Percentiles rank a stretch among this genome's conserved stretches.
Evolutionary conservation across 2,329 filamentous ascomycete genomes (phyloP).

Genomic region (Epicoccum sorghinum): DNA sequence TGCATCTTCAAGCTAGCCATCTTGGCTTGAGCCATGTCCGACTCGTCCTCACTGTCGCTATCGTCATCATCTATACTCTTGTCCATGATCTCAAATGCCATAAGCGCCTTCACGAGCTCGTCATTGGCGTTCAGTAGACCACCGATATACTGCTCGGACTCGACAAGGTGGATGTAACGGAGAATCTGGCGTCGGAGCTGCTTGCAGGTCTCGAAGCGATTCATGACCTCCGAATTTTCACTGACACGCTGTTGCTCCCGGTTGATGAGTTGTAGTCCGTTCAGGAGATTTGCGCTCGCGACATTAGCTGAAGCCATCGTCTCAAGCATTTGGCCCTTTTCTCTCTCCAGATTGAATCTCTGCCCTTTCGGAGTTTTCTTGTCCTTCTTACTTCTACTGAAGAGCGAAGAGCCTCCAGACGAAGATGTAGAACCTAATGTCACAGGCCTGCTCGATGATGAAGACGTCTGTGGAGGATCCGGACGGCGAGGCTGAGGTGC

Average conservation of each 20-base stretch:
- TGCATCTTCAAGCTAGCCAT: constrained; percentile 54
- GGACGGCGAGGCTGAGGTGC: constrained; percentile 36
- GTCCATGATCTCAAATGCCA: constrained; percentile 94
- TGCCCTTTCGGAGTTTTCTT: constrained; percentile 61
- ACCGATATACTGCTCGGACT: constrained; percentile 88
- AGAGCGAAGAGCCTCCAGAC: constrained; percentile 59
- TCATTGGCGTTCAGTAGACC: constrained; percentile 93
- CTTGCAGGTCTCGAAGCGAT: constrained; percentile 86
- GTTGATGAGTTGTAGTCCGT: constrained; percentile 87
- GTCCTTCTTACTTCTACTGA: constrained; percentile 59
- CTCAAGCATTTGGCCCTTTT: constrained; percentile 85
- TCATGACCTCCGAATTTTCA: constrained; percentile 75
- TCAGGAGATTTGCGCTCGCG: constrained; percentile 87
- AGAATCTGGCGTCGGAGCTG: constrained; percentile 81
- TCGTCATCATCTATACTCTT: constrained; percentile 78
- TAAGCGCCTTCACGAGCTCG: constrained; percentile 89
- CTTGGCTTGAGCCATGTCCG: constrained; percentile 45
- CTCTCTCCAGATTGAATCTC: constrained; percentile 82
- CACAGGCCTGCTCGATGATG: constrained; percentile 39
- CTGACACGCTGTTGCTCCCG: constrained; percentile 87
- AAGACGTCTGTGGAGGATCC: constrained; percentile 35
- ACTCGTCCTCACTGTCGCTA: constrained; percentile 65
- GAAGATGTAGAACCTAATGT: constrained; percentile 34
- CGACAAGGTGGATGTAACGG: constrained; percentile 90
- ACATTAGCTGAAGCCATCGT: constrained; percentile 90